phyloP scores from a whole-genome alignment of 306 rosid species.

The Senna siamea region DNA sequence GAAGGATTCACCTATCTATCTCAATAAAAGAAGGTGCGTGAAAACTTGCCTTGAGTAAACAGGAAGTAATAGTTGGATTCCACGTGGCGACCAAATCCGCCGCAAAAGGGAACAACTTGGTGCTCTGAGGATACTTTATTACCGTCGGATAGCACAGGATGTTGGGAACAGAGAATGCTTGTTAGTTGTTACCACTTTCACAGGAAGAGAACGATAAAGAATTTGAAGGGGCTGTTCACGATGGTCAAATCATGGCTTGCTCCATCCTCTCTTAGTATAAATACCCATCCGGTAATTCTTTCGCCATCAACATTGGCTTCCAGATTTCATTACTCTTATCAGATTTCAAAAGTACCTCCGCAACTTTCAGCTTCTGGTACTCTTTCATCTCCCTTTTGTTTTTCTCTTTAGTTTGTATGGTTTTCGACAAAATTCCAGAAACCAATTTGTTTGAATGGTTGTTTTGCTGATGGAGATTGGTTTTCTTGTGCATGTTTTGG shows the following conservation, averaged over 20 bases:
- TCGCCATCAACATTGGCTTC: conserved; percentile 24
- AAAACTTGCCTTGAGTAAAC: neutral
- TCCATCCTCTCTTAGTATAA: conserved; percentile 53
- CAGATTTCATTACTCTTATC: neutral
- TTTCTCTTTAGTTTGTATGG: neutral
- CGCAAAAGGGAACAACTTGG: conserved; percentile 13
- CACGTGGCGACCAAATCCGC: conserved; percentile 53
- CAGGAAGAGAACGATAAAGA: conserved; percentile 22
- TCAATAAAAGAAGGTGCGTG: neutral
- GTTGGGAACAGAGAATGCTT: neutral
- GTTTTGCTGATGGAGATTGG: conserved; percentile 44
- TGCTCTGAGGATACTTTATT: neutral
- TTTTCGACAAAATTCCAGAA: neutral
- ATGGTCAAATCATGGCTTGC: conserved; percentile 52
- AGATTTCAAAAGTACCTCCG: neutral
- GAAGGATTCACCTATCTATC: neutral
- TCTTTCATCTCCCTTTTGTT: neutral
- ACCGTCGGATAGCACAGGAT: conserved; percentile 18
- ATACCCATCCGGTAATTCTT: conserved; percentile 42
- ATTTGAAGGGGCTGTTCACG: conserved; percentile 27
- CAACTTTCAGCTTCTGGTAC: conserved; percentile 57
- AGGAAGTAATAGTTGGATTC: conserved; percentile 44
- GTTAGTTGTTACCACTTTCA: neutral
- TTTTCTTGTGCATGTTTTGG: conserved; percentile 55
- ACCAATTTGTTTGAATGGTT: neutral